Evolutionary conservation across 106 monocot species (phyloP), one percentile per base, ranked within the genome.

Genomic region (Acorus calamus): DNA sequence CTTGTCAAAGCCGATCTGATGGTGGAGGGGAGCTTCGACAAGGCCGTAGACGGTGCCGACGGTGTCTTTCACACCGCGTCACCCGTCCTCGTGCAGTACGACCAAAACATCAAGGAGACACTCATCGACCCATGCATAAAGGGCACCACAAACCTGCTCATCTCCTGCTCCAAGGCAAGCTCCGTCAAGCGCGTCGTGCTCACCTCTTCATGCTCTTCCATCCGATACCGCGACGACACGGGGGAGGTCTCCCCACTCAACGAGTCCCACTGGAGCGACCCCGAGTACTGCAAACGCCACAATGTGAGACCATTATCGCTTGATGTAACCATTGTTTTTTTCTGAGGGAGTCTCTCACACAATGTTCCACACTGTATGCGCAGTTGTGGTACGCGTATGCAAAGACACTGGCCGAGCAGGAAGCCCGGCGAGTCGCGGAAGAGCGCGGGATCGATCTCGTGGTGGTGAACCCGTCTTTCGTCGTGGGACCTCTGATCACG

Each of bases 61-160:
- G 94, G 94, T n/a, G 94, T 94, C 58, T 89, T 89, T 77, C 94
- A 94, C 76, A 74, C 86, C 2, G 94, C 94, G 3, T 81, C 79
- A 7, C 94, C 94, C 6, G 84, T 94, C 51, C n/a, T 84, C n/a
- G 58, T 69, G 28, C 28, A 66, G 14, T 42, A 49, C n/a, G 59
- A 56, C 52, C 55, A 53, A 5, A 79, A 81, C 52, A 55, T 77
- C 61, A 72, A 83, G 93, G 78, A 78, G 49, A 68, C 66, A 4
- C 59, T 94, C 64, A 66, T 94, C 11, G 73, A 84, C 4, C 90
- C 94, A 28, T 74, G 79, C 62, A 76, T 94, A 45, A 71, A 74
- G 45, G 94, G 94, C 70, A 87, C 89, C 1, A 14, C 48, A 11
- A 94, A 94, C 55, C 84, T 94, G 47, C 78, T 94, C 58, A 77